Conservation (phyloP, 495 filamentous ascomycete genomes). For the Cairneyella variabilis region DNA sequence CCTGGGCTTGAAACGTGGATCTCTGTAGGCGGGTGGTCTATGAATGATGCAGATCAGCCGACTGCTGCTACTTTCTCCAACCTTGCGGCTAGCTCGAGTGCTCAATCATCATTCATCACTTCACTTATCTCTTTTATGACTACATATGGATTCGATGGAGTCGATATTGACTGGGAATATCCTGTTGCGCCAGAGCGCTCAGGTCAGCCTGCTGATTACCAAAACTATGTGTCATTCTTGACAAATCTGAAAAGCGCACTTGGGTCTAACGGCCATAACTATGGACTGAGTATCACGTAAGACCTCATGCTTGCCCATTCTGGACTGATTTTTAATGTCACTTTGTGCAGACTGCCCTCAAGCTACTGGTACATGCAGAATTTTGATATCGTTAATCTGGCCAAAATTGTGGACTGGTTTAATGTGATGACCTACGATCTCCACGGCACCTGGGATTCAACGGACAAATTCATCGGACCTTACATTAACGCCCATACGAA, state of each 20-base stretch:
- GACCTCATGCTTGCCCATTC: too few species aligned
- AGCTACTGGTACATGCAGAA: conserved; percentile 45
- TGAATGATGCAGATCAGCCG: conserved; percentile 10
- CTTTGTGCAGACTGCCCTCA: too few species aligned
- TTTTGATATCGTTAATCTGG: conserved; percentile 41
- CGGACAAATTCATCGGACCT: conserved; percentile 25
- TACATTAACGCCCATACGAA: conserved; percentile 47
- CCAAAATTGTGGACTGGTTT: conserved; percentile 41
- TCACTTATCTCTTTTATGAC: conserved; percentile 41
- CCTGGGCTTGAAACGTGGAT: conserved; percentile 32
- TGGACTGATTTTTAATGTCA: too few species aligned
- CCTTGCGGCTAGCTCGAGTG: conserved; percentile 21
- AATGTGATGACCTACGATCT: conserved; percentile 58
- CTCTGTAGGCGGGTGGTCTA: conserved; percentile 9
- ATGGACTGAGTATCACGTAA: conserved; percentile 7
- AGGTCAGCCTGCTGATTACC: conserved; percentile 36
- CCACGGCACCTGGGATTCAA: conserved; percentile 36
- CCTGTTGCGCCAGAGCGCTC: conserved; percentile 45
- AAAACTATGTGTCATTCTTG: conserved; percentile 41
- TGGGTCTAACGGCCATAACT: conserved; percentile 3
- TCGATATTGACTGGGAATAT: too few species aligned
- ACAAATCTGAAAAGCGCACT: conserved; percentile 15
- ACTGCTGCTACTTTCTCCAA: conserved; percentile 28
- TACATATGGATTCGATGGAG: conserved; percentile 45
- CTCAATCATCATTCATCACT: conserved; percentile 37